phyloP scores from a whole-genome alignment of 2,329 filamentous ascomycete genomes.

The Ophiostoma ips region DNA sequence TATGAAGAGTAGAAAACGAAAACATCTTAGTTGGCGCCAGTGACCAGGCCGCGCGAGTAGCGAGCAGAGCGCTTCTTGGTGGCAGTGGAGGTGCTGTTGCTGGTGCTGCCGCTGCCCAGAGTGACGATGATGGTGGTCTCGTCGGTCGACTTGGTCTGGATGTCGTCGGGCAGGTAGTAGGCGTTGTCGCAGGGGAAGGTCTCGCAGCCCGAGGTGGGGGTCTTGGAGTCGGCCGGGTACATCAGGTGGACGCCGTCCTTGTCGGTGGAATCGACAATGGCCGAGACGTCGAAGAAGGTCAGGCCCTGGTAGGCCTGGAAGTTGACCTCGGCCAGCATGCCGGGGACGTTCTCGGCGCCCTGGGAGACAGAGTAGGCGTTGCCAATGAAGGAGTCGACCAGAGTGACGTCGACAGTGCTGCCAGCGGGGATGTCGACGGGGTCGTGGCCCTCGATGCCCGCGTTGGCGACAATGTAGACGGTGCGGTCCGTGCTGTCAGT shows the following conservation, averaged over 20 bases:
- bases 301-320: slow-evolving; percentile 22
- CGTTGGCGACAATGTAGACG: slow-evolving; percentile 35
- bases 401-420: slow-evolving; percentile 25
- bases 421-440: slow-evolving; percentile 27
- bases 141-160: slow-evolving; percentile 24
- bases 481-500: slow-evolving; percentile 37
- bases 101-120: slow-evolving; percentile 14
- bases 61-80: slow-evolving; percentile 1
- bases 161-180: slow-evolving; percentile 27
- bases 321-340: slow-evolving; percentile 25
- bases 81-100: slow-evolving; percentile 5
- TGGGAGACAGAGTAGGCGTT: slow-evolving; percentile 23
- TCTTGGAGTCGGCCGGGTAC: slow-evolving; percentile 19
- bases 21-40: slow-evolving; percentile 9
- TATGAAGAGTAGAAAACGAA: neutral
- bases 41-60: slow-evolving; percentile 15
- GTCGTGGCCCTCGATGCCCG: slow-evolving; percentile 22
- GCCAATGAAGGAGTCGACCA: slow-evolving; percentile 19
- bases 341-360: slow-evolving; percentile 20
- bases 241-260: slow-evolving; percentile 26
- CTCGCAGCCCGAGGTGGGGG: slow-evolving; percentile 26
- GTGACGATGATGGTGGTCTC: slow-evolving; percentile 22
- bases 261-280: slow-evolving; percentile 29
- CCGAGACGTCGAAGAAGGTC: slow-evolving; percentile 32
- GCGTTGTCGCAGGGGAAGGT: slow-evolving; percentile 27